Percentiles rank a stretch among this genome's conserved stretches.
Evolutionary conservation across 2,329 filamentous ascomycete genomes (phyloP).

Genomic region (Monilinia polystroma): DNA sequence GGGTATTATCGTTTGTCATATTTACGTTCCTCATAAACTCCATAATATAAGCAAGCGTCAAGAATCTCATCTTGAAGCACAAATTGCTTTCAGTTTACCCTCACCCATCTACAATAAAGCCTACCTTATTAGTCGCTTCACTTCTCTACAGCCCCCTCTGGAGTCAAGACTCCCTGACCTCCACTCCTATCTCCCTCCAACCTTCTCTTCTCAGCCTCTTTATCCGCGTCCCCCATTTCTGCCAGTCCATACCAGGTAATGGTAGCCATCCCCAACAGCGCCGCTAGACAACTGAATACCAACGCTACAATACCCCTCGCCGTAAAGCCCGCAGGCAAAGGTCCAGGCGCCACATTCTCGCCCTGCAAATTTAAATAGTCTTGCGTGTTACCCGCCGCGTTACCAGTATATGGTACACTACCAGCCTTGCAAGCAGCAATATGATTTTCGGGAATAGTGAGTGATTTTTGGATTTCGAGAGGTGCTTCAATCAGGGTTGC

Average conservation of each 20-base stretch:
- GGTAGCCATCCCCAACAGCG: slow-evolving; percentile 35
- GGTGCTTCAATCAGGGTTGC: slow-evolving; percentile 53
- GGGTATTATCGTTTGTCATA: slow-evolving; percentile 10
- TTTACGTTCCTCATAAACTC: neutral
- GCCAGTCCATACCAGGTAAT: slow-evolving; percentile 39
- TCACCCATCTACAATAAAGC: neutral
- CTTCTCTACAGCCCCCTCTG: neutral
- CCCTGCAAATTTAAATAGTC: slow-evolving; percentile 64
- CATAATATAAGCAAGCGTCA: no score
- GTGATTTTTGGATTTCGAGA: slow-evolving; percentile 35
- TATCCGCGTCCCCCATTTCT: slow-evolving; percentile 38
- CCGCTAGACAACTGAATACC: slow-evolving; percentile 37
- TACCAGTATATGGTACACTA: slow-evolving; percentile 57
- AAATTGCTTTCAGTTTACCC: neutral
- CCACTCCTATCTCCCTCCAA: neutral
- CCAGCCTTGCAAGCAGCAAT: slow-evolving; percentile 56
- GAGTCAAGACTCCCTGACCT: neutral
- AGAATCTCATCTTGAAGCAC: neutral
- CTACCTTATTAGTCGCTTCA: neutral
- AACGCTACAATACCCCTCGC: slow-evolving; percentile 38
- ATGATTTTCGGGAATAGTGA: slow-evolving; percentile 60
- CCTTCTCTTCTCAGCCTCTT: slow-evolving; percentile 30
- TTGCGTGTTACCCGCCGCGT: slow-evolving; percentile 70
- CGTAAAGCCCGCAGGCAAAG: slow-evolving; percentile 38
- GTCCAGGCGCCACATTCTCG: slow-evolving; percentile 38